Base-by-base conservation (phyloP, 345 rosid genomes). In the Linum usitatissimum region DNA sequence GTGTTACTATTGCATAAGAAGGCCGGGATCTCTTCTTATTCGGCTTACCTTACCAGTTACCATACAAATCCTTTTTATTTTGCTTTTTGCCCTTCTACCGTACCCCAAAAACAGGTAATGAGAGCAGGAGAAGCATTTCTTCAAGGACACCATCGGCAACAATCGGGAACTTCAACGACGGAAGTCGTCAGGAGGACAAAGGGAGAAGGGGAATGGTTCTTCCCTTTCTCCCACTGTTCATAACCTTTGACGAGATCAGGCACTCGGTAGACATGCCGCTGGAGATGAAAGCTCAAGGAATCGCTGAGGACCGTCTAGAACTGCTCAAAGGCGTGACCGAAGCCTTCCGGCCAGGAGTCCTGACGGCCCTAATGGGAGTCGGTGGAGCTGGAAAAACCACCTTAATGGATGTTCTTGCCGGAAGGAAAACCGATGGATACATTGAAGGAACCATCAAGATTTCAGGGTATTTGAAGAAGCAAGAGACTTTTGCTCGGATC, bases 321-420 rank as follows among this genome's bases (percentile, higher is more conserved):
- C 86, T 86, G 70, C 65, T 86, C 64, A 86, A 79, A 63, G 83
- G 91, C 10, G 84, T 83, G 34, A 83, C 69, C 58, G 91, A 88
- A 15, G 78, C 86, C 53, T 86, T 86, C 59, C 79, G 86, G 72
- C 83, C 91, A 6, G 88, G 91, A 38, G 81, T 86, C 59, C 77
- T 85, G 28, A 81, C 86, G 9, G 88, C 91, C 51, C 69, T 85
- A 18, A 85, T 85, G 88, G 91, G 91, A 4, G 68, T 86, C 45
- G 83, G 88, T 39, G 91, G 91, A 3, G 88, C 88, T 42, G 88
- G 91, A 12, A 86, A 86, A 63, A 86, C 91, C 62, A 86, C 91
- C 21, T 75, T 86, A 7, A 79, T 86, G 91, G 91, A 86, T 70
- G 88, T 86, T 14, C 63, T 86, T 70, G 81, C 91, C 5, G 91